These are phyloP conservation scores for Fusarium armeniacum DNA, from an alignment of 2,329 filamentous ascomycete species.

Conservation along the genomic window DNA sequence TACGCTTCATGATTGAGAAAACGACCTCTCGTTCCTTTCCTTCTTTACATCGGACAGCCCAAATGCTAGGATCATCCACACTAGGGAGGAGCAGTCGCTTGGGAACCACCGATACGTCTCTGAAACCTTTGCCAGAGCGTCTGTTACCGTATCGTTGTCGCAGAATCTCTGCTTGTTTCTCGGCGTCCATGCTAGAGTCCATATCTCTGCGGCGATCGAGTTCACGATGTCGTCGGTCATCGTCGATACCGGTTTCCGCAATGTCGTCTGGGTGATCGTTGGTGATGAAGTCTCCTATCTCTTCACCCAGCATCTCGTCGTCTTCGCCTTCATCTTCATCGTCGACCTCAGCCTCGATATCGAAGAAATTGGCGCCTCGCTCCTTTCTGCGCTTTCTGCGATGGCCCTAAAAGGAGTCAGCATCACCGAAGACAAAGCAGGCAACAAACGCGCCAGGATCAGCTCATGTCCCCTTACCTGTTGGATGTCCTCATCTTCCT, in stretches of 20 bases:
- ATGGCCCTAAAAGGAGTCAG: constrained; percentile 64
- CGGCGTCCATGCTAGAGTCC: constrained; percentile 89
- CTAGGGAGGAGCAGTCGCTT: constrained; percentile 90
- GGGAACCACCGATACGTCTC: constrained; percentile 82
- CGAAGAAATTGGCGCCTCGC: constrained; percentile 87
- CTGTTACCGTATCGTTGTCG: constrained; percentile 90
- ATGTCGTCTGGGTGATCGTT: constrained; percentile 93
- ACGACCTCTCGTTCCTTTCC: constrained; percentile 96
- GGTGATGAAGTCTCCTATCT: constrained; percentile 85
- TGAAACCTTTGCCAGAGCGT: constrained; percentile 72
- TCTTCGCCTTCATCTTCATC: constrained; percentile 91
- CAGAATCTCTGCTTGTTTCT: constrained; percentile 89
- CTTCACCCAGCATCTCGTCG: constrained; percentile 89
- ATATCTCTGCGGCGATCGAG: constrained; percentile 92
- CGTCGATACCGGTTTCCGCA: constrained; percentile 83
- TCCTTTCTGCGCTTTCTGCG: constrained; percentile 86
- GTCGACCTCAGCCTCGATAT: constrained; percentile 98
- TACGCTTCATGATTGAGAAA: constrained; percentile 87
- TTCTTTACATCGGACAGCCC: constrained; percentile 92
- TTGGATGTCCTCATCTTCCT: constrained; percentile 77
- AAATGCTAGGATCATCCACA: constrained; percentile 96
- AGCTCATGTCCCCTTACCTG: constrained; percentile 60
- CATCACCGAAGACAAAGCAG: not conserved
- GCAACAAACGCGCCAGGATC: constrained; percentile 11
- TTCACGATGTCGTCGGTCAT: constrained; percentile 93